Conservation (phyloP, 2,329 filamentous ascomycete species). For the Aspergillus bombycis region DNA sequence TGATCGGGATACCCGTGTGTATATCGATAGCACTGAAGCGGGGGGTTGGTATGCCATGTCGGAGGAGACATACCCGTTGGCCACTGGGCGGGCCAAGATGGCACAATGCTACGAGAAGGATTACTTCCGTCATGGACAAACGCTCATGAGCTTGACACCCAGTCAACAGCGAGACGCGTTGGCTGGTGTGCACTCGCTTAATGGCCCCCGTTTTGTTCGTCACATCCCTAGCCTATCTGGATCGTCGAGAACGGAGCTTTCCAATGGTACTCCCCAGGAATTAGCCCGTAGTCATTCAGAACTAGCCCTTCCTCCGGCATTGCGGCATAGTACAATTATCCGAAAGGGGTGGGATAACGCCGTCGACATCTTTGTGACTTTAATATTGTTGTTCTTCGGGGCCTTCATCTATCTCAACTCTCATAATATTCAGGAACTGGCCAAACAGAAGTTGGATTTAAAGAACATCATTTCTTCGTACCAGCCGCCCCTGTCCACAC, state of each 20-base stretch:
- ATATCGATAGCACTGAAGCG: constrained; percentile 82
- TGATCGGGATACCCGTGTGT: constrained; percentile 68
- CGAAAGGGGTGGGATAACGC: constrained; percentile 51
- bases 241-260: constrained; percentile 36
- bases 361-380: constrained; percentile 47
- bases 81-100: constrained; percentile 68
- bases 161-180: constrained; percentile 63
- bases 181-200: constrained; percentile 72
- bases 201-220: constrained; percentile 45
- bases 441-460: constrained; percentile 49
- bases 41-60: constrained; percentile 96
- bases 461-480: constrained; percentile 48
- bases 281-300: constrained; percentile 39
- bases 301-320: constrained; percentile 41
- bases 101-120: constrained; percentile 61
- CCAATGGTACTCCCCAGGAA: constrained; percentile 45
- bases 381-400: constrained; percentile 44
- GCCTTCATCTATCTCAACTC: constrained; percentile 49
- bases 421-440: constrained; percentile 43
- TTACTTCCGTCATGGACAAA: constrained; percentile 45
- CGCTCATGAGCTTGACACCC: constrained; percentile 41
- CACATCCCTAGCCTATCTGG: constrained; percentile 51
- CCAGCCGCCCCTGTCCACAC: constrained; percentile 40
- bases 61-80: constrained; percentile 80
- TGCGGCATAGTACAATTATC: constrained; percentile 48